Conservation (phyloP, 2,329 filamentous ascomycete species). For the Sclerotiophoma versabilis region DNA sequence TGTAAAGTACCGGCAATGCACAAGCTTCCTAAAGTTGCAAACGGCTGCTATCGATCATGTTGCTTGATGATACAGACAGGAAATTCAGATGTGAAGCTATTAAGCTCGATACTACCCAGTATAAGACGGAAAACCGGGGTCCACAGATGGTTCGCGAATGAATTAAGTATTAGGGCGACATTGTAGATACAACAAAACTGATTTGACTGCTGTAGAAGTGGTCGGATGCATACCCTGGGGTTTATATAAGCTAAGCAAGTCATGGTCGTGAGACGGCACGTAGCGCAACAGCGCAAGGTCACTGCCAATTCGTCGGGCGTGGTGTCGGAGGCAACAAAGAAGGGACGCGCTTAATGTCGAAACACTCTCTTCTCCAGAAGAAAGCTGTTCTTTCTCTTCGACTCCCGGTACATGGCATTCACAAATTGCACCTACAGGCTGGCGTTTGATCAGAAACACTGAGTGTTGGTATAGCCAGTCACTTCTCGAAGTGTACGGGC, state of each 20-base stretch:
- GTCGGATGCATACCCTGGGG: neutral
- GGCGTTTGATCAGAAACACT: neutral
- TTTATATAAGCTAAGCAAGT: slow-evolving; percentile 7
- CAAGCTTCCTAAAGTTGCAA: neutral
- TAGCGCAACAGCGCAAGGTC: slow-evolving; percentile 8
- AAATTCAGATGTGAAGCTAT: neutral
- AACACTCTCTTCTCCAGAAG: neutral
- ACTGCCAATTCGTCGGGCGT: neutral
- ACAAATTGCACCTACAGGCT: neutral
- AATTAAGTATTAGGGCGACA: neutral
- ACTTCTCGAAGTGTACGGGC: slow-evolving; percentile 3
- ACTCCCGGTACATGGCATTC: neutral
- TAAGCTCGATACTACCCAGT: neutral
- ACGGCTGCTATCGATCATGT: neutral
- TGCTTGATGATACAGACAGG: neutral
- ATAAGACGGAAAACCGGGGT: neutral
- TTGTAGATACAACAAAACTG: neutral
- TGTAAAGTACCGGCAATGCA: neutral
- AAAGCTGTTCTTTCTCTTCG: neutral
- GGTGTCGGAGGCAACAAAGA: neutral
- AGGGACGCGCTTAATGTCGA: slow-evolving; percentile 4
- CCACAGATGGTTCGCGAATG: neutral
- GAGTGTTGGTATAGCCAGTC: too few relatives aligned
- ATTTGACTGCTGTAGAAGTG: neutral
- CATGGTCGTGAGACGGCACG: slow-evolving; percentile 5